Percentiles rank a stretch among this genome's conserved stretches.
These are phyloP conservation scores for Fusarium sp. DNA, from an alignment of 2,329 filamentous ascomycete genomes.

Conservation along the genomic window DNA sequence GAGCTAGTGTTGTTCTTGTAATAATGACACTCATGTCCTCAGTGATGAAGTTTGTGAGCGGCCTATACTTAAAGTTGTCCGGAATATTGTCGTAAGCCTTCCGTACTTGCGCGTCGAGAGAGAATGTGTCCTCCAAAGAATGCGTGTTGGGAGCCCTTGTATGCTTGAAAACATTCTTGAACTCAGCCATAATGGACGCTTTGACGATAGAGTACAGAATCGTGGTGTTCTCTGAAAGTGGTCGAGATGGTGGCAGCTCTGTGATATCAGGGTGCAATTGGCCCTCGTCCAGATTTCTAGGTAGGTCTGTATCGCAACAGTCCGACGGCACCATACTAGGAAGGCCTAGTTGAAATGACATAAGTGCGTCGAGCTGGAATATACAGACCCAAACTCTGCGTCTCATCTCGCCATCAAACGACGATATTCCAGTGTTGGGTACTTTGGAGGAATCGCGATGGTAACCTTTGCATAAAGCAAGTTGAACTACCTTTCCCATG, in stretches of 20 bases:
- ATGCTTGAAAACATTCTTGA: constrained; percentile 42
- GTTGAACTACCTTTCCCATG: constrained; percentile 56
- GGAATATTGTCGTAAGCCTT: constrained; percentile 42
- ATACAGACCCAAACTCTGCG: constrained; percentile 59
- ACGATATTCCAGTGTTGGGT: constrained; percentile 48
- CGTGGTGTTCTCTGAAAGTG: constrained; percentile 30
- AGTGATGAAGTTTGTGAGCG: constrained; percentile 44
- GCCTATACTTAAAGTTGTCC: constrained; percentile 39
- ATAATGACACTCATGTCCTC: constrained; percentile 45
- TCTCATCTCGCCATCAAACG: constrained; percentile 62
- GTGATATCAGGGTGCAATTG: constrained; percentile 28
- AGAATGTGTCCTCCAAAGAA: constrained; percentile 26
- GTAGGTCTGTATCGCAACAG: constrained; percentile 37
- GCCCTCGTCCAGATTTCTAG: constrained; percentile 37
- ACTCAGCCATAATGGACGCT: constrained; percentile 42
- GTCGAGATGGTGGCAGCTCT: constrained; percentile 31
- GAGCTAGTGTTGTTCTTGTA: constrained; percentile 47
- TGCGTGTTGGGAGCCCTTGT: constrained; percentile 19
- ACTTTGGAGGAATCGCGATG: constrained; percentile 59
- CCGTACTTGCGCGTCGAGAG: constrained; percentile 40
- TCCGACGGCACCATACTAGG: constrained; percentile 57
- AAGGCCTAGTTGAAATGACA: constrained; percentile 61
- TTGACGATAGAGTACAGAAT: constrained; percentile 49
- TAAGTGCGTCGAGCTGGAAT: constrained; percentile 57
- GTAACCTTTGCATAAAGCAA: constrained; percentile 62